Evolutionary conservation across 2,329 filamentous ascomycete species (phyloP), one percentile per base, ranked within the genome.

Genomic region (Microdochium bolleyi): DNA sequence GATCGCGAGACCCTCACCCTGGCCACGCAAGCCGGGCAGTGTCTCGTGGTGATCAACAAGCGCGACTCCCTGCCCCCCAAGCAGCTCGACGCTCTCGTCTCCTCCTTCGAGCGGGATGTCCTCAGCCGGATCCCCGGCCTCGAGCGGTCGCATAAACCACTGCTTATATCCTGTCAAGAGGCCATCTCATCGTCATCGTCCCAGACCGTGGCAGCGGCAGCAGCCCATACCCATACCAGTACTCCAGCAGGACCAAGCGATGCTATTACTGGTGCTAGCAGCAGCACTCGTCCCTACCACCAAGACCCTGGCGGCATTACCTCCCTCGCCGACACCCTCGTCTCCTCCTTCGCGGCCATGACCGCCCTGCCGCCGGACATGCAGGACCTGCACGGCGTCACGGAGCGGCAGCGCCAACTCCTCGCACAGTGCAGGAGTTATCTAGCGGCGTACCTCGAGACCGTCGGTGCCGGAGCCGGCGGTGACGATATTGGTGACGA

Each of bases 381-480:
- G 74, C 82, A 91, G 70, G 89, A 95, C 62, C 86, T 94, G 3
- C 79, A 96, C 3, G 92, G 92, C 53, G 92, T 96, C 37, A 96
- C 89, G 19, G 89, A 92, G 69, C 85, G 94, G 54, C 94, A 99
- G 73, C 82, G 88, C 51, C 80, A 90, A 66, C 83, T 96, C 51
- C 78, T 99, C 49, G 78, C 82, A 50, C 78, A 84, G 64, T 96
- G 92, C 66, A 76, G 86, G 13, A 66, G 67, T 34, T 82, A 91
- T 64, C 78, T 99, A 1, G 78, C 87, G 49, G 79, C 83, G 22
- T 99, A 96, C 65, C 71, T 92, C 56, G 69, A 64, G 10, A 82
- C 85, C 62, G 80, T 84, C 14, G 63, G 66, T 7, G 54, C 50
- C 8, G 49, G 59, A 30, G 58, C 62, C 14, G 66, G 62, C 19